Conservation (phyloP, 2,329 filamentous ascomycete species). For the Onygenales sp. region DNA sequence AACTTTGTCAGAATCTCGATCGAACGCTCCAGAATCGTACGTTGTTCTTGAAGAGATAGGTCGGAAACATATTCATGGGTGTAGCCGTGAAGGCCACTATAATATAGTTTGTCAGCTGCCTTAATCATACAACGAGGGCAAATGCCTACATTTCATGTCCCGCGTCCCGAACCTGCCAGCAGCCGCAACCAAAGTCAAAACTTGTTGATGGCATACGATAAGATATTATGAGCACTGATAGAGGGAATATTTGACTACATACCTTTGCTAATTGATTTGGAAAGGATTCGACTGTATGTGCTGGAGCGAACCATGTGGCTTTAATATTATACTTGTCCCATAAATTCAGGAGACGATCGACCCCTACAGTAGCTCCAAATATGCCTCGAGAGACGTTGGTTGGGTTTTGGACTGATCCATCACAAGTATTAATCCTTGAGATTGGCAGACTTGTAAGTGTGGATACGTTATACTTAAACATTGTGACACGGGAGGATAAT, state of each 20-base stretch:
- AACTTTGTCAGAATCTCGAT: background rate
- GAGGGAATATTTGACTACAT: background rate
- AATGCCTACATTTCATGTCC: background rate
- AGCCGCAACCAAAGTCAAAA: background rate
- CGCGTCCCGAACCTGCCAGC: background rate
- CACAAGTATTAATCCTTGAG: background rate
- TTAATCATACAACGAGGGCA: background rate
- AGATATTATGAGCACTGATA: background rate
- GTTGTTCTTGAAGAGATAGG: background rate
- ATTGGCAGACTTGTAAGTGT: background rate
- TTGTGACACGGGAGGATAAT: background rate
- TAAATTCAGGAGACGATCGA: background rate
- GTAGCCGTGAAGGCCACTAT: background rate
- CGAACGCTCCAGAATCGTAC: background rate
- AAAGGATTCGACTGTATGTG: background rate
- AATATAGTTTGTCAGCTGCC: background rate
- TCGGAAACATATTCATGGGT: background rate
- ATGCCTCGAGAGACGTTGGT: background rate
- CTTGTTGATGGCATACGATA: background rate
- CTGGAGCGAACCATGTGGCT: background rate
- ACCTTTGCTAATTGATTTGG: background rate
- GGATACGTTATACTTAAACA: background rate
- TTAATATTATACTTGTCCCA: background rate
- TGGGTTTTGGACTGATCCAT: background rate
- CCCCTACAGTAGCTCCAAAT: background rate